Conservation (phyloP, 768 basidiomycete species). For the Mycena crocata region DNA sequence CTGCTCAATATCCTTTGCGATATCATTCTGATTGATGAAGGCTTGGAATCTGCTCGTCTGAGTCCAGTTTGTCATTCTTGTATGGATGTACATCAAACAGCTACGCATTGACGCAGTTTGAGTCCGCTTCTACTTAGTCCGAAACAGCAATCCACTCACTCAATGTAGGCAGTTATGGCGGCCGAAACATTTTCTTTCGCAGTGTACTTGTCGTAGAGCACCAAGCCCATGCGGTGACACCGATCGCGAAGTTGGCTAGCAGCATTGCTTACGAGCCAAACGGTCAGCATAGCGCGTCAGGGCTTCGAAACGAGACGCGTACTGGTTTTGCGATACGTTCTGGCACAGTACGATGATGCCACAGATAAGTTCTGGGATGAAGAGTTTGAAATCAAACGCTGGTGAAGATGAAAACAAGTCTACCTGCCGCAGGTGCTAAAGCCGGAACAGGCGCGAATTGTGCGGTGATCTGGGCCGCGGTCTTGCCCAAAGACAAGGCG, state of each 20-base stretch:
- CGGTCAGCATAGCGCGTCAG: not conserved
- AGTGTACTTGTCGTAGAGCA: constrained; percentile 49
- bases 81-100: constrained; percentile 49
- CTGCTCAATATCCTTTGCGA: constrained; percentile 55
- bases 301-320: constrained; percentile 5
- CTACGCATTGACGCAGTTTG: constrained; percentile 28
- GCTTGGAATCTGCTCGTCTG: constrained; percentile 51
- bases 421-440: constrained; percentile 54
- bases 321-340: constrained; percentile 63
- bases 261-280: constrained; percentile 47
- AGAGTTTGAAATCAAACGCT: no score
- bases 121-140: not conserved
- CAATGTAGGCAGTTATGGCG: constrained; percentile 46
- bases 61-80: constrained; percentile 58
- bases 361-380: constrained; percentile 54
- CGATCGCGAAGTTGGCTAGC: constrained; percentile 59
- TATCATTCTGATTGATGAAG: constrained; percentile 58
- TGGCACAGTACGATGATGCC: constrained; percentile 59
- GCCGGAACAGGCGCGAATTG: constrained; percentile 62
- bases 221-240: constrained; percentile 55
- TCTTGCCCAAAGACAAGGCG: constrained; percentile 42
- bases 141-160: constrained; percentile 45
- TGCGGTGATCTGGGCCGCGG: constrained; percentile 58
- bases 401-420: no score
- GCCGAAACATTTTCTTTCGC: constrained; percentile 44